These are phyloP conservation scores for Septoria petroselini DNA, from an alignment of 2,329 filamentous ascomycete species.

Conservation along the genomic window DNA sequence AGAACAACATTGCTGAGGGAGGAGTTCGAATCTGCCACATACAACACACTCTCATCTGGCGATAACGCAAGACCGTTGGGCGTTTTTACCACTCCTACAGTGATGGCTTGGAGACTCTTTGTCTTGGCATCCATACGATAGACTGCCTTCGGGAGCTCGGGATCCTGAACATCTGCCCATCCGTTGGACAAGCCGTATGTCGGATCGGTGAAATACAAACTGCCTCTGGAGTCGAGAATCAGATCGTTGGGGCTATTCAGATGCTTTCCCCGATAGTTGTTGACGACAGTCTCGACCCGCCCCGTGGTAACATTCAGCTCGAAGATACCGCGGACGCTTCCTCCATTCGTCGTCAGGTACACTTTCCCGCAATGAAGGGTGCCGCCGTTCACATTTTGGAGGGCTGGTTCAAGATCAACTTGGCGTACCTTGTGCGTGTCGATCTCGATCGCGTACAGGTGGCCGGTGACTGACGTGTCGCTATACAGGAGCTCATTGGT, in stretches of 20 bases:
- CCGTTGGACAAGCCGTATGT: conserved; percentile 43
- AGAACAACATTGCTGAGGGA: conserved; percentile 10
- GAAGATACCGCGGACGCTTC: conserved; percentile 26
- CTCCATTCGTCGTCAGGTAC: conserved; percentile 30
- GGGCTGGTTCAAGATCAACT: conserved; percentile 24
- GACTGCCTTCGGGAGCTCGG: conserved; percentile 55
- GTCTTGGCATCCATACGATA: conserved; percentile 55
- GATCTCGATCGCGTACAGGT: conserved; percentile 28
- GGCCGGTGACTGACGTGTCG: conserved; percentile 28
- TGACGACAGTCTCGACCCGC: conserved; percentile 44
- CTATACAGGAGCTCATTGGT: conserved; percentile 31
- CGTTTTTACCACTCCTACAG: conserved; percentile 44
- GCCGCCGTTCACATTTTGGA: conserved; percentile 30
- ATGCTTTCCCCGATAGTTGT: conserved; percentile 59
- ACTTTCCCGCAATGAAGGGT: conserved; percentile 26
- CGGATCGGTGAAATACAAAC: conserved; percentile 35
- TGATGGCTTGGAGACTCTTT: conserved; percentile 52
- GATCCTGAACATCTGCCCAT: conserved; percentile 52
- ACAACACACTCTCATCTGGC: conserved; percentile 28
- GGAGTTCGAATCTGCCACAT: conserved; percentile 30
- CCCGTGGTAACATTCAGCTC: conserved; percentile 23
- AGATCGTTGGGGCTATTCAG: conserved; percentile 62
- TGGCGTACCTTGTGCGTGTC: conserved; percentile 24
- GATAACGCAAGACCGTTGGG: conserved; percentile 32
- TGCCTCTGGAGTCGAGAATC: conserved; percentile 47